These are phyloP conservation scores for Metschnikowia aberdeeniae DNA, from an alignment of 805 yeast species.

Conservation along the genomic window DNA sequence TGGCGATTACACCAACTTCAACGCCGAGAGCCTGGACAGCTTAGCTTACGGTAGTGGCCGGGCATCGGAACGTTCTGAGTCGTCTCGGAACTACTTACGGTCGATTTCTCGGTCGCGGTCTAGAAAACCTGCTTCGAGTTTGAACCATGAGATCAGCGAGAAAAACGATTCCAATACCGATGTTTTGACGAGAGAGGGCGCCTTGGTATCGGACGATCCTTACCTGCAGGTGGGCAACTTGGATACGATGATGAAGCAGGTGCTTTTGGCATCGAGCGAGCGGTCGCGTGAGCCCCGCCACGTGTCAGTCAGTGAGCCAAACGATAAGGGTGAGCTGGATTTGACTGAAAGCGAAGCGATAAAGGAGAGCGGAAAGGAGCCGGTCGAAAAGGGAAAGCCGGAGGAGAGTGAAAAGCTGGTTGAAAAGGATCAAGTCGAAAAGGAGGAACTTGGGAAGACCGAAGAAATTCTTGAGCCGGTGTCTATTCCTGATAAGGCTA, in stretches of 20 bases:
- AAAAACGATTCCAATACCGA: slow-evolving; percentile 28
- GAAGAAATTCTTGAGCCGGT: not conserved
- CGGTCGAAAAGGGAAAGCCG: not conserved
- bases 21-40: slow-evolving; percentile 31
- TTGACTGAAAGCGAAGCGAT: not conserved
- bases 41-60: slow-evolving; percentile 16
- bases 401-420: too few species aligned
- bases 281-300: not conserved
- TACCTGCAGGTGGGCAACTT: slow-evolving; percentile 45
- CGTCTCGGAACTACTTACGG: slow-evolving; percentile 56
- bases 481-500: not conserved
- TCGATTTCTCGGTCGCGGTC: slow-evolving; percentile 65
- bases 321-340: not conserved
- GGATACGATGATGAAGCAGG: slow-evolving; percentile 47
- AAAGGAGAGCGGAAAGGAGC: not conserved
- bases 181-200: slow-evolving; percentile 55
- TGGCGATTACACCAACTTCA: slow-evolving; percentile 44
- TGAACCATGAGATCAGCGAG: slow-evolving; percentile 16
- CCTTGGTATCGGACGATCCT: slow-evolving; percentile 48
- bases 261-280: slow-evolving; percentile 24
- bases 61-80: slow-evolving; percentile 33
- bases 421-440: not conserved
- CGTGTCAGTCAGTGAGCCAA: not conserved
- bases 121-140: slow-evolving; percentile 25
- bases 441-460: too few species aligned